Base-by-base conservation (phyloP, 306 rosid genomes). In the Clitoria ternatea region DNA sequence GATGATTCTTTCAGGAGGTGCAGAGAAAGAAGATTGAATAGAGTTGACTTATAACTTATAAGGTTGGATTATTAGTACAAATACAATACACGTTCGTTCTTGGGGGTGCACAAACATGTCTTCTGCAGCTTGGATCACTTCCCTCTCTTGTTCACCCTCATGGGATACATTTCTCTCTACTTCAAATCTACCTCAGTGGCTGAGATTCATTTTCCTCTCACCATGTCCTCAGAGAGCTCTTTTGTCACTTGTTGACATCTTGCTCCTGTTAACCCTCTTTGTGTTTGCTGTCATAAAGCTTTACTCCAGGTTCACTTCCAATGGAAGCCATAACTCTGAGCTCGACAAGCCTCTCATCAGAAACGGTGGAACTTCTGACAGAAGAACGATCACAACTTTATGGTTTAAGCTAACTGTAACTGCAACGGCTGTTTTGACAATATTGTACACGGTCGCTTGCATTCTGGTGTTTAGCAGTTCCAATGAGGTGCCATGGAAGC, bases 181-280 rank as follows among this genome's bases (percentile, higher is more conserved):
- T 27, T 33, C 89, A 70, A 35, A 72, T 35, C 2, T 77, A 6
- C 42, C 82, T 32, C 90, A 81, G 44, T 87, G 94, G 96, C 80
- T 93, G 26, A 70, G 85, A 78, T 90, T 90, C 77, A 15, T 87
- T 62, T 82, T 88, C 61, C 92, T 93, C 56, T 84, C 94, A 3
- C 97, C 98, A 22, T 93, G 98, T 57, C 90, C 96, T 17, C 98
- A 93, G 63, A 84, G 98, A 78, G 90, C 87, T 73, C 69, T 93
- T 14, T 55, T 82, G 1, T 85, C 97, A 33, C 66, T 77, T 6
- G 42, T 90, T 48, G 83, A 87, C 48, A 17, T 76, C 22, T 24
- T 90, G 4, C 84, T 93, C 71, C 10, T 90, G 65, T 62, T 88
- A 48, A 24, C 81, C 4, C 81, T 93, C 61, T 10, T 85, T 24